These are phyloP conservation scores for Xylariaceae sp. DNA, from an alignment of 2,329 filamentous ascomycete species.

Conservation along the genomic window DNA sequence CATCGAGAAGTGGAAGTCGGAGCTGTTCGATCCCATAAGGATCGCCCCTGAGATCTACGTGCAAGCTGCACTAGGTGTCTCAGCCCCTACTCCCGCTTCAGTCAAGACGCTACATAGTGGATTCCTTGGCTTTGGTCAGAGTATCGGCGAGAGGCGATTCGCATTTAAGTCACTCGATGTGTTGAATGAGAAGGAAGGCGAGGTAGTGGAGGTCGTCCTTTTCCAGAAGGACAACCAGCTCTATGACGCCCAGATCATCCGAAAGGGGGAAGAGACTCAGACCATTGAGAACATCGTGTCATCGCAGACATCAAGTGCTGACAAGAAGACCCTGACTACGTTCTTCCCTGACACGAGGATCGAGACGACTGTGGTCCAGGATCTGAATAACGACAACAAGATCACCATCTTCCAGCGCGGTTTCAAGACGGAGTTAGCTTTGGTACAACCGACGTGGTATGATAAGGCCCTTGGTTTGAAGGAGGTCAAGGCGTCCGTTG, in stretches of 20 bases:
- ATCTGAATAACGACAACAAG: conserved; percentile 46
- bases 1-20: conserved; percentile 78
- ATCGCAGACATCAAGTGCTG: conserved; percentile 28
- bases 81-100: conserved; percentile 45
- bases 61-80: conserved; percentile 77
- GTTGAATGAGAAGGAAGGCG: conserved; percentile 57
- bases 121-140: conserved; percentile 51
- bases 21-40: conserved; percentile 63
- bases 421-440: conserved; percentile 51
- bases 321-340: conserved; percentile 49
- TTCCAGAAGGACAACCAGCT: conserved; percentile 44
- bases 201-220: conserved; percentile 51
- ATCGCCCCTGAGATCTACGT: conserved; percentile 70
- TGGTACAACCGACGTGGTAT: conserved; percentile 69
- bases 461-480: conserved; percentile 82
- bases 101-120: conserved; percentile 41
- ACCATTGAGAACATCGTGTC: conserved; percentile 44
- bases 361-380: conserved; percentile 68
- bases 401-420: conserved; percentile 74
- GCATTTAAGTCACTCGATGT: conserved; percentile 55
- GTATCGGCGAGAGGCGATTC: conserved; percentile 42
- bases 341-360: conserved; percentile 81
- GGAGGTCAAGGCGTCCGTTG: conserved; percentile 73
- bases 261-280: conserved; percentile 37
- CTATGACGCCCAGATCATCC: conserved; percentile 43